Base-by-base conservation (phyloP, 148 eudicot species). In the Chenopodium quinoa region DNA sequence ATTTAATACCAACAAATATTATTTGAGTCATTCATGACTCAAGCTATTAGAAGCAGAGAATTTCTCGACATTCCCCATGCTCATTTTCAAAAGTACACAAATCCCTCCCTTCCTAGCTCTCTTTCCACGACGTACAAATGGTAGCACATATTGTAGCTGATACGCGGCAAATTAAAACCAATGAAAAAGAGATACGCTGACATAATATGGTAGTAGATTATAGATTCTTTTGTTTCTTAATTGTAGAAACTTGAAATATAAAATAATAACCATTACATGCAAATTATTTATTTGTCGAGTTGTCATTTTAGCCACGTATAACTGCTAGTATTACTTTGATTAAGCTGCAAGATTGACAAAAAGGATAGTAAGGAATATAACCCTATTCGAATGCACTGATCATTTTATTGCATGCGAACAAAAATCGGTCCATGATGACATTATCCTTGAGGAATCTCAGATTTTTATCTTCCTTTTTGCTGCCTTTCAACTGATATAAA, bases 401-500 rank as follows among this genome's bases (percentile, higher is more conserved):
- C 31, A 13, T 58, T 58, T 58, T 58, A 4, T 58, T 58, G 7
- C 6, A 14, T 58, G 29, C 64, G n/a, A 37, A 20, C 8, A 74
- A 71, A 40, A 40, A 5, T 40, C 44, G 44, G 44, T 40, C 44
- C 77, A 23, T 3, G 47, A 63, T 48, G 25, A 23, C 22, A 3
- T 56, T 56, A 56, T 56, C 62, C 81, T 76, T 54, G 73, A 77
- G 84, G 86, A 77, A 87, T 84, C 86, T 44, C 73, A 23, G 12
- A 74, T 44, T 77, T 66, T 78, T 83, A 64, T 56, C 62, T 16
- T 72, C 34, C 76, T 37, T 44, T 58, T 76, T 82, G 12, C 73
- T 63, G 40, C 37, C 71, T 56, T 70, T 29, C 75, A 56, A 76
- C 73, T 47, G 17, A 69, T 82, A 82, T 82, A 82, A 76, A 82